Base-by-base conservation (phyloP, 352 stramenopile species). In the Albugo candida region DNA sequence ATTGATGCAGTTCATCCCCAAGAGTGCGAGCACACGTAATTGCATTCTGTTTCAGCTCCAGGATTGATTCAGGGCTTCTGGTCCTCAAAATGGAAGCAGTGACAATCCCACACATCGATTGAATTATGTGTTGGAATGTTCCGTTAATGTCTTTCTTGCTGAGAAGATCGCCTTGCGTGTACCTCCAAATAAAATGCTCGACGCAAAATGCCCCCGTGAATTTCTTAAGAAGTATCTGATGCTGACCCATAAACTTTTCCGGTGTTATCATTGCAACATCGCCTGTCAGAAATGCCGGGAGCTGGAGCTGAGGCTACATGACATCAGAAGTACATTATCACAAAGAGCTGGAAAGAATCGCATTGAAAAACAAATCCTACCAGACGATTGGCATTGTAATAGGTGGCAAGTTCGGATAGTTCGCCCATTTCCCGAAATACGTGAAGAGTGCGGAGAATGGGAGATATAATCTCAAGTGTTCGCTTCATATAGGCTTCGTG, bases 131-230 rank as follows among this genome's bases (percentile, higher is more conserved):
- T 41, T 83, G 67, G 39, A 83, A 87, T 37, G 82, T 83, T 19
- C 66, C 68, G 49, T 87, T 83, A 50, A 84, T 81, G 35, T 83
- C 70, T 58, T 86, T 86, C 51, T 81, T 83, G 11, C 70, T 72
- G 10, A 86, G 49, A 14, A 86, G 60, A 1, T 67, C 67, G 44
- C 78, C 71, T 41, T 75, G 65, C 8, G 75, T 79, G 53, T 84
- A 81, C 4, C 68, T 64, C 59, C 70, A 82, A 2, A 87, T 55
- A 36, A 83, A 47, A 21, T 83, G 70, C 45, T 87, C 75, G 21
- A 87, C 57, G 45, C 71, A 83, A 45, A 87, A 84, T 1, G 71
- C 53, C 1, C 75, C 75, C 1, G 69, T 75, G 36, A 87, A 52
- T 47, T 81, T 83, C 45, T 78, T 78, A 49, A 84, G 82, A 0